These are phyloP conservation scores for Irpex lacteus DNA, from an alignment of 1,284 basidiomycete species.

Conservation along the genomic window DNA sequence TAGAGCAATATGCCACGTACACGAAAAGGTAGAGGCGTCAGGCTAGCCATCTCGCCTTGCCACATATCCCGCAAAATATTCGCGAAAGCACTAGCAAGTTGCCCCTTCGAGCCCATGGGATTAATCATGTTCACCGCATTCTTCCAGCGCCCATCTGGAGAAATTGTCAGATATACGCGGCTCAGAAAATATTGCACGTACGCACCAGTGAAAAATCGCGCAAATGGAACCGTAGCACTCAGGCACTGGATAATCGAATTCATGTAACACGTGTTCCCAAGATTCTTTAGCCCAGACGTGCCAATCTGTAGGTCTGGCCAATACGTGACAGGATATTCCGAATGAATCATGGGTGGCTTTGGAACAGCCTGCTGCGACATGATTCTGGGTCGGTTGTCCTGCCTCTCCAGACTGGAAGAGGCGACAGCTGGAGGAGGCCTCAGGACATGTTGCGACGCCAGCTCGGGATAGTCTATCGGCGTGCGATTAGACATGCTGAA, in stretches of 20 bases:
- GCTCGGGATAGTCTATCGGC: slow-evolving; percentile 80
- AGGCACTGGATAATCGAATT: slow-evolving; percentile 97
- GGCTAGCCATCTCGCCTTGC: slow-evolving; percentile 81
- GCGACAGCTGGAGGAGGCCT: slow-evolving; percentile 78
- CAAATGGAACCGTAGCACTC: slow-evolving; percentile 88
- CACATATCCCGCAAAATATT: slow-evolving; percentile 85
- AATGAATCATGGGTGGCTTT: slow-evolving; percentile 58
- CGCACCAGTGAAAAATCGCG: slow-evolving; percentile 84
- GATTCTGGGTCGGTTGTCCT: slow-evolving; percentile 60
- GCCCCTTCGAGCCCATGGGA: slow-evolving; percentile 86
- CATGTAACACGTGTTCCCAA: slow-evolving; percentile 99
- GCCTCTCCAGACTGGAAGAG: slow-evolving; percentile 61
- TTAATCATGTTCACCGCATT: slow-evolving; percentile 87
- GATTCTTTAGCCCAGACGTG: slow-evolving; percentile 88
- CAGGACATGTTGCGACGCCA: slow-evolving; percentile 56
- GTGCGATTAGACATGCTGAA: slow-evolving; percentile 47
- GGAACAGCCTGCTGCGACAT: slow-evolving; percentile 31
- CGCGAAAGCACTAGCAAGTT: slow-evolving; percentile 82
- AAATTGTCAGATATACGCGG: not conserved
- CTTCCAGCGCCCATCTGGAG: slow-evolving; percentile 82
- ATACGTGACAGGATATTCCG: slow-evolving; percentile 74
- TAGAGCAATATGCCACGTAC: slow-evolving; percentile 42
- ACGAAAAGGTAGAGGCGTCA: slow-evolving; percentile 85
- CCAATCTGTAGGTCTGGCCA: slow-evolving; percentile 82
- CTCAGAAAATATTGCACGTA: not conserved